Base-by-base conservation (phyloP, 345 rosid genomes). In the Eucalyptus regnans region DNA sequence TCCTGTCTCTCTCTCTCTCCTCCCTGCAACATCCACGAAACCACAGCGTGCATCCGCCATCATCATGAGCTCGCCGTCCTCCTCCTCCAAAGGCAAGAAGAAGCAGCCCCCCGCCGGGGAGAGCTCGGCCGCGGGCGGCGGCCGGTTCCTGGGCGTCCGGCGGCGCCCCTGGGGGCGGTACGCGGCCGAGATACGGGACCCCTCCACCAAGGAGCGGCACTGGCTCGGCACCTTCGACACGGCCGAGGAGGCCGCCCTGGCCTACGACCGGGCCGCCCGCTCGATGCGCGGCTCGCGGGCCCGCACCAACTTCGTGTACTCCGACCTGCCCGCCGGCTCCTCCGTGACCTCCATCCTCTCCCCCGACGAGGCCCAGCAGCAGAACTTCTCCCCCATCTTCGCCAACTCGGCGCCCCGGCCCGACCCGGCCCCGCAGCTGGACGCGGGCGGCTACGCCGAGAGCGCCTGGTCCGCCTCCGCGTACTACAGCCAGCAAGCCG, bases 211-310 rank as follows among this genome's bases (percentile, higher is more conserved):
- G 88, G 96, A 96, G 90, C 94, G 97, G 90, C 98, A 95, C 91
- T 96, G 98, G 98, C 94, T 96, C 7, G 97, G 98, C 27, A 96
- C 98, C 50, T 95, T 96, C 50, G 98, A 96, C 91, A 96, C 97
- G 1, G 97, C 98, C 3, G 96, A 95, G 89, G 97, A 96, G 89
- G 98, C 98, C 11, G 98, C 97, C 56, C 89, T 96, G 93, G 98
- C 97, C 64, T 96, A 96, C 62, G 96, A 96, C 93, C 92, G 95
- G 89, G 97, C 98, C 5, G 96, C 98, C 50, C 91, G 97, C 88
- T 93, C 97, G 89, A 95, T 96, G 96, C 96, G 98, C 3, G 98
- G 97, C 44, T 89, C 95, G 10, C 93, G 92, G 1, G 96, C 97
- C 37, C 95, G 98, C 66, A 96, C 98, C 91, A 96, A 96, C 92